Conservation (phyloP, 768 basidiomycete species). For the Amanita inopinata region DNA sequence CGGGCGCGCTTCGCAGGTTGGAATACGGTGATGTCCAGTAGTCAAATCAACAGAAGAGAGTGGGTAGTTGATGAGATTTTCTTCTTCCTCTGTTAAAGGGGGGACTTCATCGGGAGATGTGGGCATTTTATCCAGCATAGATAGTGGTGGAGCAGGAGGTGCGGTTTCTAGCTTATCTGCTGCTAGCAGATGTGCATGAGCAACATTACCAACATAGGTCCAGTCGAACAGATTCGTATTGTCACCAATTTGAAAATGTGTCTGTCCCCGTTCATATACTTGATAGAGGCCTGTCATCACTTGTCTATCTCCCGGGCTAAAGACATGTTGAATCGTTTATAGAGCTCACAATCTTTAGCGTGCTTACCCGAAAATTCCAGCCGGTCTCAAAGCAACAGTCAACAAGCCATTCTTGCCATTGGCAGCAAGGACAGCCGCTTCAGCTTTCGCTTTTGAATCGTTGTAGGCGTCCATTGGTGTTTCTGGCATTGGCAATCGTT, state of each 20-base stretch:
- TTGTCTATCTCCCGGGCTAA: slow-evolving; percentile 87
- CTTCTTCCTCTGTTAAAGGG: slow-evolving; percentile 31
- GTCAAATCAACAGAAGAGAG: slow-evolving; percentile 57
- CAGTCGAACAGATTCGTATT: slow-evolving; percentile 93
- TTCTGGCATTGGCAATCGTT: slow-evolving; percentile 67
- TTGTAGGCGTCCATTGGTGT: slow-evolving; percentile 87
- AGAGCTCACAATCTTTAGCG: background rate
- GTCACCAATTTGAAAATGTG: slow-evolving; percentile 87
- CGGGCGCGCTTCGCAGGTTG: slow-evolving; percentile 73
- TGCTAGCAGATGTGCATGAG: slow-evolving; percentile 88
- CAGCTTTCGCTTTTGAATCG: slow-evolving; percentile 86
- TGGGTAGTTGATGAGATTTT: slow-evolving; percentile 35
- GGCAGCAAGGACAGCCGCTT: slow-evolving; percentile 72
- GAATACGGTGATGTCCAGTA: slow-evolving; percentile 54
- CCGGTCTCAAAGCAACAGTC: slow-evolving; percentile 85
- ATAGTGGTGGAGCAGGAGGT: slow-evolving; percentile 32
- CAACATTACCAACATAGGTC: slow-evolving; percentile 95
- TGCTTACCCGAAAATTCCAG: slow-evolving; percentile 90
- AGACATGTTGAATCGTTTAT: slow-evolving; percentile 7
- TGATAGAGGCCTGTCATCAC: slow-evolving; percentile 69
- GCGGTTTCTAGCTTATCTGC: slow-evolving; percentile 71
- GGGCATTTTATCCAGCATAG: slow-evolving; percentile 26
- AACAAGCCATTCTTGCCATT: slow-evolving; percentile 78
- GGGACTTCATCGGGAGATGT: slow-evolving; percentile 27
- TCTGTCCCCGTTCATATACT: slow-evolving; percentile 74